These are phyloP conservation scores for Kwoniella europaea DNA, from an alignment of 768 basidiomycete species.

Conservation along the genomic window DNA sequence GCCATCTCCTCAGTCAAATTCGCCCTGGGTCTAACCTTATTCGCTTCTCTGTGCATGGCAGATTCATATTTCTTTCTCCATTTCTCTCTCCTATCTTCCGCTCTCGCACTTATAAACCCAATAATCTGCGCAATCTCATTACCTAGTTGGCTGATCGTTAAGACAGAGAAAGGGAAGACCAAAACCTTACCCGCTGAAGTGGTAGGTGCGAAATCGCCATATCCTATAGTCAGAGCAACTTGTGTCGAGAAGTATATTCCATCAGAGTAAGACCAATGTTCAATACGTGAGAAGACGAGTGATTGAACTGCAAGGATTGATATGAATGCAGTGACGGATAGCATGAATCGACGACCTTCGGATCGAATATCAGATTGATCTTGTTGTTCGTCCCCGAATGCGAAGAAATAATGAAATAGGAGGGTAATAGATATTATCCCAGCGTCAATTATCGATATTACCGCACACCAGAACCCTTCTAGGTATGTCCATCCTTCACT, in stretches of 20 bases:
- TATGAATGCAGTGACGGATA: slow-evolving; percentile 46
- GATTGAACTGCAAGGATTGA: slow-evolving; percentile 52
- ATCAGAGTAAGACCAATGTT: slow-evolving; percentile 56
- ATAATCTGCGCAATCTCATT: slow-evolving; percentile 55
- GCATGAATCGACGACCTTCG: slow-evolving; percentile 49
- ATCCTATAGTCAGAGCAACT: slow-evolving; percentile 48
- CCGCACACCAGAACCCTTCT: slow-evolving; percentile 52
- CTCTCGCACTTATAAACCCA: slow-evolving; percentile 45
- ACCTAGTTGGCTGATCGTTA: slow-evolving; percentile 56
- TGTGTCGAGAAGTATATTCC: slow-evolving; percentile 41
- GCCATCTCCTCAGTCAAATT: slow-evolving; percentile 55
- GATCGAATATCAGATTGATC: slow-evolving; percentile 29
- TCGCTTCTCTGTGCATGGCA: slow-evolving; percentile 42
- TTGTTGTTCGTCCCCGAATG: slow-evolving; percentile 18
- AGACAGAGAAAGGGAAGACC: slow-evolving; percentile 52
- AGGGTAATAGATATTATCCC: slow-evolving; percentile 47
- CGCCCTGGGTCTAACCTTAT: slow-evolving; percentile 37
- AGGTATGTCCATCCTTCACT: slow-evolving; percentile 32
- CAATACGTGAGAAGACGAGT: slow-evolving; percentile 54
- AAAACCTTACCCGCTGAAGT: slow-evolving; percentile 46
- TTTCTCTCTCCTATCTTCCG: slow-evolving; percentile 37
- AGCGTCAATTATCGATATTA: slow-evolving; percentile 37
- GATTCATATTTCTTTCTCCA: slow-evolving; percentile 53
- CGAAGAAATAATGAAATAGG: slow-evolving; percentile 44
- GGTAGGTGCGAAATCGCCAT: slow-evolving; percentile 42